A percentile compares a stretch with the other conserved stretches of the same genome.
Evolutionary conservation across 768 basidiomycete genomes (phyloP).

Genomic region (Roridomyces roridus): DNA sequence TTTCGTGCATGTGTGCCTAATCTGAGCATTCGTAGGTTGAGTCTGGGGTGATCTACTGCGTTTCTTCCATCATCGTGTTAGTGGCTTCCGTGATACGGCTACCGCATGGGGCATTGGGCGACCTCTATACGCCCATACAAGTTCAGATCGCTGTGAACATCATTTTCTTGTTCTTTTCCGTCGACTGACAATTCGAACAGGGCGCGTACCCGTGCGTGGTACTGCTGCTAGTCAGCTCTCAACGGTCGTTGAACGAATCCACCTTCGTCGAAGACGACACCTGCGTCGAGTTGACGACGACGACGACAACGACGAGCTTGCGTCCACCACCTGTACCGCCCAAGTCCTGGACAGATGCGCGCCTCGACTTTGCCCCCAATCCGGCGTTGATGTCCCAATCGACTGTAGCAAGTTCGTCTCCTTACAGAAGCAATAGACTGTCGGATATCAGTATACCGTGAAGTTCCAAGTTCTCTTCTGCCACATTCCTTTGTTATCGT

Average conservation of each 20-base stretch:
- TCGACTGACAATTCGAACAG: background rate
- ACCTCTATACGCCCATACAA: slow-evolving; percentile 3
- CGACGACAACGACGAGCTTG: background rate
- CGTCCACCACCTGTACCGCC: background rate
- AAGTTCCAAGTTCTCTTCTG: background rate
- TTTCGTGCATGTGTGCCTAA: background rate
- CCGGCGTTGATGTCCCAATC: background rate
- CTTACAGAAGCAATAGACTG: background rate
- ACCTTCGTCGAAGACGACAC: slow-evolving; percentile 1
- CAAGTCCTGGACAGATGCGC: background rate
- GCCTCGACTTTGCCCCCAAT: slow-evolving; percentile 7
- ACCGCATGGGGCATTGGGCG: background rate
- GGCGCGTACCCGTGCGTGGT: slow-evolving; percentile 19
- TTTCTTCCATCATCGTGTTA: background rate
- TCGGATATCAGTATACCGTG: background rate
- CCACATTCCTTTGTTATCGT: background rate
- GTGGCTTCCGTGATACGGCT: background rate
- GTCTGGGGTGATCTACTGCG: slow-evolving; percentile 1
- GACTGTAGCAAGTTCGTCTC: background rate
- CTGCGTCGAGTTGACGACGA: background rate
- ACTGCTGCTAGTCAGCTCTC: slow-evolving; percentile 20
- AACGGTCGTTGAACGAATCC: slow-evolving; percentile 18
- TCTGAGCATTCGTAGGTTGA: background rate
- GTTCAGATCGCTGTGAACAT: slow-evolving; percentile 4
- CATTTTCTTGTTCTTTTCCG: background rate